Conservation (phyloP, 345 rosid genomes). For the Populus tremula region DNA sequence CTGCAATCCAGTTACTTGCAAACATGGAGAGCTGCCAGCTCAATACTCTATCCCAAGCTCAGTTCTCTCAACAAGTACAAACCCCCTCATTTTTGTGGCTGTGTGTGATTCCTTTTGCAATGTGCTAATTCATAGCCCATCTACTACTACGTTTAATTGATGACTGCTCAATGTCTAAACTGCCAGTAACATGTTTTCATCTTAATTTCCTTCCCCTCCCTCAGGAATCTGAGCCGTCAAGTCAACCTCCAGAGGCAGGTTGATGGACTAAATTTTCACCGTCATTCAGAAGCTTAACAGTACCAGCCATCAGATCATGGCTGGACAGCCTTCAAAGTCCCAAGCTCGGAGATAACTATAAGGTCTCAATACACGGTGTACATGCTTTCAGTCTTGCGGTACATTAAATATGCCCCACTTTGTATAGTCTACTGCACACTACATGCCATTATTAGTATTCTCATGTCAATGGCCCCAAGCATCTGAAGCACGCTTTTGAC, state of each 20-base stretch:
- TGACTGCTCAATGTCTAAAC: background rate
- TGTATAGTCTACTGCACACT: background rate
- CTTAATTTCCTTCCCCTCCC: background rate
- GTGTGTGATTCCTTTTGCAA: too few species aligned
- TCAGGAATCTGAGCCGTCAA: constrained; percentile 22
- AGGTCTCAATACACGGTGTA: background rate
- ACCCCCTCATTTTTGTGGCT: background rate
- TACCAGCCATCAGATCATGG: too few species aligned
- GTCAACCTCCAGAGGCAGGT: constrained; percentile 2
- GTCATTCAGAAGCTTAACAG: background rate
- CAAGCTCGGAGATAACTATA: background rate
- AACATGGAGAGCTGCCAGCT: constrained; percentile 67
- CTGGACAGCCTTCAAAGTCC: too few species aligned
- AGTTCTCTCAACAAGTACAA: constrained; percentile 19
- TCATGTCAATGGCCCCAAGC: background rate
- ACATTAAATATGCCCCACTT: background rate
- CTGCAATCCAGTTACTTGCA: constrained; percentile 51
- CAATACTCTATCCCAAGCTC: constrained; percentile 39
- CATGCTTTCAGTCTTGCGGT: background rate
- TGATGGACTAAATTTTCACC: constrained; percentile 1
- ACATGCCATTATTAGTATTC: background rate
- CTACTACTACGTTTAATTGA: background rate
- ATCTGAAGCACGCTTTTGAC: background rate
- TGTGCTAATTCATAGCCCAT: background rate
- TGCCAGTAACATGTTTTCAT: background rate